Evolutionary conservation across 2,329 filamentous ascomycete species (phyloP).

Genomic region (Cryphonectria radicalis): DNA sequence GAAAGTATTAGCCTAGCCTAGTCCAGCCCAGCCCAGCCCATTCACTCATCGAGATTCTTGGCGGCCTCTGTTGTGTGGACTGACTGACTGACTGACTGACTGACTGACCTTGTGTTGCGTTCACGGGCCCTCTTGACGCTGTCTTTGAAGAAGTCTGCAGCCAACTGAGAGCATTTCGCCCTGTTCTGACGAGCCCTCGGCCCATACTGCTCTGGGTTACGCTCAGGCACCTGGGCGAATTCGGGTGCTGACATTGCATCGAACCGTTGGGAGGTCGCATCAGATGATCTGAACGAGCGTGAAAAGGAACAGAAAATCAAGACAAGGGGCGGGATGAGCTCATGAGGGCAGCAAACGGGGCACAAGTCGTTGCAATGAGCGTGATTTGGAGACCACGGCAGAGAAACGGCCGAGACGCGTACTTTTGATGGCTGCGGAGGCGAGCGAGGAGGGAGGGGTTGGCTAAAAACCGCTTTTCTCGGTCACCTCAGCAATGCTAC

Average conservation of each 20-base stretch:
- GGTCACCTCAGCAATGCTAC: conserved; percentile 22
- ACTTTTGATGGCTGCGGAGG: neutral
- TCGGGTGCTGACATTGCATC: conserved; percentile 17
- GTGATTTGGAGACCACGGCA: neutral
- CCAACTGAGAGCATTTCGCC: conserved; percentile 46
- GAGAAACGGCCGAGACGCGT: neutral
- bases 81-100: neutral
- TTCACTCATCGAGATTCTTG: neutral
- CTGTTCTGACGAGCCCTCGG: conserved; percentile 44
- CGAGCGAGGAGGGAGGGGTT: conserved; percentile 8
- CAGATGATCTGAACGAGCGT: neutral
- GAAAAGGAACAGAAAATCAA: neutral
- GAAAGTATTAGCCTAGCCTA: neutral
- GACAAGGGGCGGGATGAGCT: neutral
- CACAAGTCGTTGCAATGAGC: neutral
- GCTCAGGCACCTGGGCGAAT: conserved; percentile 54
- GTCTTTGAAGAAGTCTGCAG: conserved; percentile 76
- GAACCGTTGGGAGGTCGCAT: too few species aligned
- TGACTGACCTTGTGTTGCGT: conserved; percentile 73
- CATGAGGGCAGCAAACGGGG: neutral
- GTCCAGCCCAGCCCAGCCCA: conserved; percentile 8
- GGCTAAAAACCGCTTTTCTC: conserved; percentile 4
- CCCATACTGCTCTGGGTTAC: conserved; percentile 64
- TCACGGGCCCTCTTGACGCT: conserved; percentile 77
- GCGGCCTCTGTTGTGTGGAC: neutral